phyloP scores from a whole-genome alignment of 164 flowering plant genomes.

The Nelumbo lutea region DNA sequence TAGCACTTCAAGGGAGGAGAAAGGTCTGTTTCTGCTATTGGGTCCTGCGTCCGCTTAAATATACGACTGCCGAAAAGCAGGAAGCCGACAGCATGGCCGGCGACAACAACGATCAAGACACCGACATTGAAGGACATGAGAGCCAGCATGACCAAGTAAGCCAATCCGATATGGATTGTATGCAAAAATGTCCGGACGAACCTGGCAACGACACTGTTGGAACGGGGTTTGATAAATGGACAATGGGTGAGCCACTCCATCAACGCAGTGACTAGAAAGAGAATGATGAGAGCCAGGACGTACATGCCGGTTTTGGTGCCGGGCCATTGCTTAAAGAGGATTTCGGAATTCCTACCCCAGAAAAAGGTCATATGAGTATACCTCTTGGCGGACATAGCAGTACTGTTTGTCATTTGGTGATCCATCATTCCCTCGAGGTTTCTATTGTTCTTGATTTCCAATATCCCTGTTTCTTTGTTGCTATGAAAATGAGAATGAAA shows the following conservation, averaged over 20 bases:
- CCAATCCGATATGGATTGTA: slow-evolving; percentile 29
- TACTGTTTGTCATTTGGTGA: too few relatives aligned
- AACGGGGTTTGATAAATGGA: slow-evolving; percentile 5
- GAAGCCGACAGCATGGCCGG: slow-evolving; percentile 11
- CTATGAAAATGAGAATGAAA: too few relatives aligned
- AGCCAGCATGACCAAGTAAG: slow-evolving; percentile 46
- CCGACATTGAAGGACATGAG: slow-evolving; percentile 28
- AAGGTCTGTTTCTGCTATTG: too few relatives aligned
- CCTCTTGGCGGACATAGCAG: too few relatives aligned
- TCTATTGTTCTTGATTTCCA: too few relatives aligned
- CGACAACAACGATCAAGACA: slow-evolving; percentile 2
- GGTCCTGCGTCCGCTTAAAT: not conserved
- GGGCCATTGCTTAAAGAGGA: slow-evolving; percentile 30
- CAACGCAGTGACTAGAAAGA: slow-evolving; percentile 21
- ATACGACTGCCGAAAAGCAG: slow-evolving; percentile 9
- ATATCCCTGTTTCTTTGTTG: too few relatives aligned
- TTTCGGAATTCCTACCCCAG: slow-evolving; percentile 12
- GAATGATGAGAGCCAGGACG: slow-evolving; percentile 23
- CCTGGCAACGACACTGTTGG: slow-evolving; percentile 13
- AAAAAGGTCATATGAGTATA: too few relatives aligned
- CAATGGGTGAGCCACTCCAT: slow-evolving; percentile 33
- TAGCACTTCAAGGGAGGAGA: too few relatives aligned
- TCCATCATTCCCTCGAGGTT: too few relatives aligned
- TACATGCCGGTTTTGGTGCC: slow-evolving; percentile 29
- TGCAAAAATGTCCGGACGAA: slow-evolving; percentile 23